Base-by-base conservation (phyloP, 768 basidiomycete species). In the Trametes cinnabarina region DNA sequence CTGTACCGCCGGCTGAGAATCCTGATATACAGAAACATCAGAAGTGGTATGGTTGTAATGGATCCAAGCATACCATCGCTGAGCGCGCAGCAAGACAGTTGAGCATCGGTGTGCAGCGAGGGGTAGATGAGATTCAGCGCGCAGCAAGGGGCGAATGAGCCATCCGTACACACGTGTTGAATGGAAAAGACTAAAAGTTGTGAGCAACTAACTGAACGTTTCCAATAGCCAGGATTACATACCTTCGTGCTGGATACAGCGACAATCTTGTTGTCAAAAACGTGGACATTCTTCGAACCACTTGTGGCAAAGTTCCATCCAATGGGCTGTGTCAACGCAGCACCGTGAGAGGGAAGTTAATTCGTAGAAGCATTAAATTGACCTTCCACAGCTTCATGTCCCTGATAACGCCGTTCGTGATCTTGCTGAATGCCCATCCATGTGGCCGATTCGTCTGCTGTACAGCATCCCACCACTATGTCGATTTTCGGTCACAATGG, bases 261-360 rank as follows among this genome's bases (percentile, higher is more conserved):
- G 8, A 79, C 53, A 19, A 86, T 85, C 50, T 69, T 74, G 64
- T 86, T 86, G 60, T 82, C 79, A 67, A 74, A 83, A 1, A 73
- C 76, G 51, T 82, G 81, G 8, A 85, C 25, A 55, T 83, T 79
- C 23, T 68, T 69, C 0, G 80, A 76, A 19, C 77, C 77, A 34
- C 77, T 79, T 0, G 82, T 80, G 0, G 77, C 74, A 63, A 85
- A 84, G 65, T 79, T 84, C 82, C 82, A 84, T 4, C 73, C 84
- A 17, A 85, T 71, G 5, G 83, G 82, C 83, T 69, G 42, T 9
- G 7, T 1, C 3, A 17, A 6, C 11, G 1, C 15, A 1, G 48
- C 32, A 51, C 12, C 37, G 6, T 19, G 25, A 26, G n/a, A n/a
- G n/a, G n/a, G n/a, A n/a, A n/a, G n/a, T n/a, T n/a, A n/a, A n/a